A percentile compares a stretch with the other conserved stretches of the same genome.
These are phyloP conservation scores for Phytophthora hybrid DNA, from an alignment of 352 stramenopile genomes.

Conservation along the genomic window DNA sequence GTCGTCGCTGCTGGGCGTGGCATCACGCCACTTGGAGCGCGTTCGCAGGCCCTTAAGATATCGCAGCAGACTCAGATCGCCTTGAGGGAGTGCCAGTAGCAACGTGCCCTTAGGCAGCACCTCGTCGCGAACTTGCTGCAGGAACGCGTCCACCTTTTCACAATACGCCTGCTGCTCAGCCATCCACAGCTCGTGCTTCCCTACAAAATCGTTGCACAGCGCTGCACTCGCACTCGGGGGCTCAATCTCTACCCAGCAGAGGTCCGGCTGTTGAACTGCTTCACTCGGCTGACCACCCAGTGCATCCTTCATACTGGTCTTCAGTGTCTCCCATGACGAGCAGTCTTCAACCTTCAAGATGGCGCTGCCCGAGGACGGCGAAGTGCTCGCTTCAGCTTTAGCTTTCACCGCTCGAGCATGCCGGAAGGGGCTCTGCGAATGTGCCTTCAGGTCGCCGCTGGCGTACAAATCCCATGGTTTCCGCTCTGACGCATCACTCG, in stretches of 20 bases:
- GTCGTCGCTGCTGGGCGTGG: conserved; percentile 33
- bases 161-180: conserved; percentile 60
- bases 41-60: conserved; percentile 82
- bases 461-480: conserved; percentile 83
- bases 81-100: conserved; percentile 74
- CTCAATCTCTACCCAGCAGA: conserved; percentile 85
- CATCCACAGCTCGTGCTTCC: conserved; percentile 76
- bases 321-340: conserved; percentile 45
- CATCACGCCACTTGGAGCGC: conserved; percentile 81
- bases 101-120: conserved; percentile 62
- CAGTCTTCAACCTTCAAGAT: conserved; percentile 46
- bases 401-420: conserved; percentile 49
- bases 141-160: conserved; percentile 54
- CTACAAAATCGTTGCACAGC: conserved; percentile 66
- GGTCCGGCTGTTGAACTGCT: conserved; percentile 37
- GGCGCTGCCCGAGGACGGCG: conserved; percentile 3
- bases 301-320: conserved; percentile 40
- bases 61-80: conserved; percentile 71
- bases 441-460: conserved; percentile 65
- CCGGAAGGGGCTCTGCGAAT: conserved; percentile 57
- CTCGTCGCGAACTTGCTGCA: conserved; percentile 55
- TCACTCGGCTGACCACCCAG: conserved; percentile 20
- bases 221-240: conserved; percentile 40
- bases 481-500: conserved; percentile 21
- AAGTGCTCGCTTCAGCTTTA: conserved; percentile 24